Percentiles rank a stretch among this genome's conserved stretches.
phyloP scores from a whole-genome alignment of 2,329 filamentous ascomycete genomes.

The Mariannaea elegans region DNA sequence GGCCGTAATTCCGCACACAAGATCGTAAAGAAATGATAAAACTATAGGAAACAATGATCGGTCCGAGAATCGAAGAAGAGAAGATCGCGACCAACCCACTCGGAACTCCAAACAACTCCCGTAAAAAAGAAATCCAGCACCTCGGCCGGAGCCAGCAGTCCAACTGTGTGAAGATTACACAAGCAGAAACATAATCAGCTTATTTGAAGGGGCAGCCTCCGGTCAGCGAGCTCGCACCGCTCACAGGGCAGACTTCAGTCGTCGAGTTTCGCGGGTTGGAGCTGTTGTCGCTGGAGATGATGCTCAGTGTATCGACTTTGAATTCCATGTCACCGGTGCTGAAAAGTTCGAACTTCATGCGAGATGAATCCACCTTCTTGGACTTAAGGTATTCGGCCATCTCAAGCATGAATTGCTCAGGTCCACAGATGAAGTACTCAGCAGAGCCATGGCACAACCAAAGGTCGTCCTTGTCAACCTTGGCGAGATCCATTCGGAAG shows the following conservation, averaged over 20 bases:
- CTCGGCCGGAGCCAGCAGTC: no score
- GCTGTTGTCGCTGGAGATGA: slow-evolving; percentile 31
- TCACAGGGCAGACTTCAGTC: slow-evolving; percentile 19
- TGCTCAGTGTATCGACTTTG: slow-evolving; percentile 44
- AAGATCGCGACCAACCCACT: background rate
- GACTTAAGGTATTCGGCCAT: slow-evolving; percentile 54
- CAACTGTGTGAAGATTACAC: background rate
- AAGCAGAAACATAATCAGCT: background rate
- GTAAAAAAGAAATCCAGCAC: background rate
- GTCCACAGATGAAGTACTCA: slow-evolving; percentile 65
- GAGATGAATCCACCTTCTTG: slow-evolving; percentile 49
- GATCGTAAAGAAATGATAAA: slow-evolving; percentile 5
- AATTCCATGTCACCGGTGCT: slow-evolving; percentile 55
- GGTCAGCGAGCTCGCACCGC: slow-evolving; percentile 20
- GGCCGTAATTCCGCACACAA: slow-evolving; percentile 19
- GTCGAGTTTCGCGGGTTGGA: slow-evolving; percentile 22
- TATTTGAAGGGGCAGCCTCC: slow-evolving; percentile 24
- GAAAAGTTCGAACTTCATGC: slow-evolving; percentile 58
- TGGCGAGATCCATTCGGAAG: slow-evolving; percentile 54
- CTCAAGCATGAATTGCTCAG: slow-evolving; percentile 64
- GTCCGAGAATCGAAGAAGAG: background rate
- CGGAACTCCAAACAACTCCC: slow-evolving; percentile 13
- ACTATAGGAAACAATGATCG: background rate
- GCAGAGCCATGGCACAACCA: slow-evolving; percentile 55
- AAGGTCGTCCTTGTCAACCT: slow-evolving; percentile 54